phyloP scores from a whole-genome alignment of 225 moss, liverwort and hornwort genomes.

The Climacium dendroides region DNA sequence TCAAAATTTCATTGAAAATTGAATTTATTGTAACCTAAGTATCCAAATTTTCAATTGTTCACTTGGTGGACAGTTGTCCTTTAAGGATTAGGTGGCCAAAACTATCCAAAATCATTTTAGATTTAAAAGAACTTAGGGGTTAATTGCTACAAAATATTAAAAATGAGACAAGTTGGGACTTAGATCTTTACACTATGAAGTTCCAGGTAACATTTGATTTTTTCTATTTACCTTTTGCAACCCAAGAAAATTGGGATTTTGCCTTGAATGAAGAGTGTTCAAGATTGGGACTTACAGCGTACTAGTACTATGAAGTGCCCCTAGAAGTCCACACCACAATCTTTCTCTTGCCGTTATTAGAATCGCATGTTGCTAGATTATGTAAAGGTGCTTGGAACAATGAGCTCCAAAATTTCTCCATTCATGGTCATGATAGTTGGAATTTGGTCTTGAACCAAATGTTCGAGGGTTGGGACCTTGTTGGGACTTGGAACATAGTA shows the following conservation, averaged over 20 bases:
- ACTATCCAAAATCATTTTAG: not conserved
- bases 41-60: fast-evolving
- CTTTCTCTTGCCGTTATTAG: too few relatives aligned
- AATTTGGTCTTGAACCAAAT: not conserved
- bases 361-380: too few relatives aligned
- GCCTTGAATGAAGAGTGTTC: not conserved
- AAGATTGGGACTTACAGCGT: not conserved
- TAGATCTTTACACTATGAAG: not conserved
- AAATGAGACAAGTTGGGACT: not conserved
- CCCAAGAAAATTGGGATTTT: not conserved
- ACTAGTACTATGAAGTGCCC: fast-evolving
- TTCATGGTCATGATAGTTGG: not conserved
- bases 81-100: not conserved
- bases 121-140: not conserved
- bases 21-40: not conserved
- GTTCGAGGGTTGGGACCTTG: too few relatives aligned
- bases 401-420: not conserved
- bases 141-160: not conserved
- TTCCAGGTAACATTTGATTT: fast-evolving
- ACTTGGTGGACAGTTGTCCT: fast-evolving
- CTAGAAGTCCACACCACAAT: not conserved
- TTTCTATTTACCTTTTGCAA: not conserved
- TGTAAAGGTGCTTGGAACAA: too few relatives aligned
- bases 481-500: too few relatives aligned
- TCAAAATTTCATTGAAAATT: not conserved